Percentiles rank a stretch among this genome's conserved stretches.
Conservation (phyloP, 2,329 filamentous ascomycete species). For the Myriangium duriaei region DNA sequence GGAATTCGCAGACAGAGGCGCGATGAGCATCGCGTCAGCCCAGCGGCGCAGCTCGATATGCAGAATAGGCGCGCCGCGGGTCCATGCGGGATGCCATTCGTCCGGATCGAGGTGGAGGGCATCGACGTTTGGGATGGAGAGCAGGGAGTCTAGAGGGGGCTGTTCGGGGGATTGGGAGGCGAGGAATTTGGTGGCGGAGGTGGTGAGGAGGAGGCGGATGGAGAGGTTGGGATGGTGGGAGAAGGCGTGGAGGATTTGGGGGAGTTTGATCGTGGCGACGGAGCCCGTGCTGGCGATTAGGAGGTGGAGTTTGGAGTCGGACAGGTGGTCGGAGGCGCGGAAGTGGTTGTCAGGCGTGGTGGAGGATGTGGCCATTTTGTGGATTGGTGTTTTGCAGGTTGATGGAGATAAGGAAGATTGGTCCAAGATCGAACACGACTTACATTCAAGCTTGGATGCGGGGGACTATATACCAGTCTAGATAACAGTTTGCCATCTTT, state of each 20-base stretch:
- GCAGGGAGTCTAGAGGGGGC: constrained; percentile 50
- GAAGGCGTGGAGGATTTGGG: constrained; percentile 41
- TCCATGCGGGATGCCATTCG: constrained; percentile 75
- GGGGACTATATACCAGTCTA: too few species aligned
- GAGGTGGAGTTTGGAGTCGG: constrained; percentile 46
- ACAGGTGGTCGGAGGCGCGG: constrained; percentile 24
- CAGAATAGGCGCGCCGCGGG: constrained; percentile 62
- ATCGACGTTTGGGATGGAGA: constrained; percentile 57
- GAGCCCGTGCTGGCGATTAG: constrained; percentile 57
- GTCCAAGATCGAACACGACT: too few species aligned
- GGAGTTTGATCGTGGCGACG: constrained; percentile 76
- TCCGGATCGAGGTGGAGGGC: constrained; percentile 72
- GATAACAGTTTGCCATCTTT: too few species aligned
- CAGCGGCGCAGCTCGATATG: constrained; percentile 80
- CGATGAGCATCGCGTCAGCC: constrained; percentile 70
- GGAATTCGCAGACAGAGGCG: constrained; percentile 71
- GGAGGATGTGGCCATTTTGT: background rate
- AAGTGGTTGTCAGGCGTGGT: constrained; percentile 14
- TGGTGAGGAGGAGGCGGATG: constrained; percentile 74
- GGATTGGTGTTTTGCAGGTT: background rate
- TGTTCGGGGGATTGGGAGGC: constrained; percentile 65
- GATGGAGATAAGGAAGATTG: background rate
- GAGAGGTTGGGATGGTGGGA: constrained; percentile 46
- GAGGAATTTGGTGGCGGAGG: constrained; percentile 63
- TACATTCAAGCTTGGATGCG: too few species aligned